Evolutionary conservation across 2,329 filamentous ascomycete genomes (phyloP).

Genomic region (Aspergillus versicolor): DNA sequence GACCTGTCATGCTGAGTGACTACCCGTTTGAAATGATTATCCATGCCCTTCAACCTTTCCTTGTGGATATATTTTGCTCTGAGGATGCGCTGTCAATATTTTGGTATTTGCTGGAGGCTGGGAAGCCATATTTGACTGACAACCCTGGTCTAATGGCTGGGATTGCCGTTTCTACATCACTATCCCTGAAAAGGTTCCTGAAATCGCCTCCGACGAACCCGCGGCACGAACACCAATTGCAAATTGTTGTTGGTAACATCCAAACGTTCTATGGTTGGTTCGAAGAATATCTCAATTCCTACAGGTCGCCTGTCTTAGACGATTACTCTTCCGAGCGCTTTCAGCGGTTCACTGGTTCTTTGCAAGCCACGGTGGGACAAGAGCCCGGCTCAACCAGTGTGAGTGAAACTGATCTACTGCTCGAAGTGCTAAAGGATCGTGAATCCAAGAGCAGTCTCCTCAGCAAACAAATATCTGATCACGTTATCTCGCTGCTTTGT

Average conservation of each 20-base stretch:
- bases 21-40: slow-evolving; percentile 92
- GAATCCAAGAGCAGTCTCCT: slow-evolving; percentile 63
- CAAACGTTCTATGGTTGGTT: slow-evolving; percentile 79
- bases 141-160: slow-evolving; percentile 77
- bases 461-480: slow-evolving; percentile 62
- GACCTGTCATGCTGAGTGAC: slow-evolving; percentile 66
- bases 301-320: slow-evolving; percentile 54
- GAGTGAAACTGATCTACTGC: slow-evolving; percentile 74
- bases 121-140: slow-evolving; percentile 62
- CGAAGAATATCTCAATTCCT: slow-evolving; percentile 64
- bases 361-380: slow-evolving; percentile 64
- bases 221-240: slow-evolving; percentile 81
- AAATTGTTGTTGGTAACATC: slow-evolving; percentile 72
- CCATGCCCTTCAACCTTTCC: slow-evolving; percentile 72
- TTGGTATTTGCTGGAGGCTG: slow-evolving; percentile 75
- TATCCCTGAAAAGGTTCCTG: slow-evolving; percentile 74
- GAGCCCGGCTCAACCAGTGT: slow-evolving; percentile 69
- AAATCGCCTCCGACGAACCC: slow-evolving; percentile 73
- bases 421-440: slow-evolving; percentile 77
- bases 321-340: slow-evolving; percentile 58
- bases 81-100: slow-evolving; percentile 86
- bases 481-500: slow-evolving; percentile 57
- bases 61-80: slow-evolving; percentile 81
- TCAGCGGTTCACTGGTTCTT: slow-evolving; percentile 65
- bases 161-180: slow-evolving; percentile 73